Base-by-base conservation (phyloP, 163 green algal genomes). In the Chlamydomonas reinhardtii region DNA sequence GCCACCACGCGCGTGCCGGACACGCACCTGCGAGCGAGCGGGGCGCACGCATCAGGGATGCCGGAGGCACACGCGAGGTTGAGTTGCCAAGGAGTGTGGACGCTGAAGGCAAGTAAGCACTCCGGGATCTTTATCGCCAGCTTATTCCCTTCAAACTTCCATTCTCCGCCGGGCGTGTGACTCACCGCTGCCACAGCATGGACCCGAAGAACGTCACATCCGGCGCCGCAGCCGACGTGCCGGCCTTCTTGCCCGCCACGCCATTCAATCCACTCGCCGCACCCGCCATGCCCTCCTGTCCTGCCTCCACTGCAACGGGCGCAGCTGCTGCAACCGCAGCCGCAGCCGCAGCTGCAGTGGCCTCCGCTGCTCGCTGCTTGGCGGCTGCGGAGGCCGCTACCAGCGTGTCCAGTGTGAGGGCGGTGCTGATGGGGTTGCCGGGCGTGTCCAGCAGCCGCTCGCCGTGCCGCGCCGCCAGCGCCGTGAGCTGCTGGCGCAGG, bases 1-100 rank as follows among this genome's bases (percentile, higher is more conserved):
- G 90, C 88, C 39, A 98, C 93, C 48, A 99, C 96, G 0, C 96
- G 90, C 22, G 96, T 96, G 15, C 97, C 97, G 19, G 97, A 99
- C 11, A 98, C 92, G 68, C 85, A 92, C 72, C 93, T 93, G 90
- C 71, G n/a, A 29, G 56, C 56, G 70, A 56, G 29, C 48, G 25
- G 48, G 20, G n/a, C 65, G 31, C 69, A 48, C 5, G 39, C 5
- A 14, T 48, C 5, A 8, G 39, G 39, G 39, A 8, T 48, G 39
- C 39, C 39, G 39, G n/a, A n/a, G n/a, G n/a, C n/a, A n/a, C n/a
- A n/a, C n/a, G n/a, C n/a, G n/a, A n/a, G n/a, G n/a, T n/a, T n/a
- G n/a, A n/a, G n/a, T n/a, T n/a, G n/a, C n/a, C n/a, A n/a, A n/a
- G n/a, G n/a, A n/a, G n/a, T n/a, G n/a, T n/a, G n/a, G n/a, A n/a